A percentile compares a stretch with the other conserved stretches of the same genome.
These are phyloP conservation scores for Iberis pinnata DNA, from an alignment of 345 rosid species.

Conservation along the genomic window DNA sequence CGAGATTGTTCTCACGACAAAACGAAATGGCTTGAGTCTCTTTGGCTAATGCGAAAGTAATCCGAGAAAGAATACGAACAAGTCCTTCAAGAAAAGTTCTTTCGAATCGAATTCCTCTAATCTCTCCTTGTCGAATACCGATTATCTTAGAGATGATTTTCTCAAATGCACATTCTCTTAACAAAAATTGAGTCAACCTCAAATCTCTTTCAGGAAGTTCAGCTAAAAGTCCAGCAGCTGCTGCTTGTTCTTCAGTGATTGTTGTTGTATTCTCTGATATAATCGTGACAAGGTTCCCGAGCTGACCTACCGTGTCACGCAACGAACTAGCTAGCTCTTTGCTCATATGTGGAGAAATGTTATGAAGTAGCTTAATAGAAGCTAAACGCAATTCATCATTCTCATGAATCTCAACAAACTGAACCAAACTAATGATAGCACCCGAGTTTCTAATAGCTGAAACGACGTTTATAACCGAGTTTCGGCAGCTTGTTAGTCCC, in stretches of 20 bases:
- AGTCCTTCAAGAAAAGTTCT: constrained; percentile 79
- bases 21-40: constrained; percentile 56
- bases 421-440: constrained; percentile 89
- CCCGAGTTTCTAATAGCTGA: constrained; percentile 88
- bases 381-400: constrained; percentile 55
- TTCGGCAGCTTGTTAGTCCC: constrained; percentile 68
- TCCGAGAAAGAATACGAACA: constrained; percentile 62
- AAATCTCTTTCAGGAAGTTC: constrained; percentile 93
- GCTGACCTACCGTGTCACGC: constrained; percentile 79
- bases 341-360: constrained; percentile 76
- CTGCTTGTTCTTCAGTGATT: constrained; percentile 86
- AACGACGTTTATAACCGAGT: constrained; percentile 63
- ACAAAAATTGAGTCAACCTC: constrained; percentile 79
- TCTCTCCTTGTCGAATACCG: constrained; percentile 64
- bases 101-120: constrained; percentile 62
- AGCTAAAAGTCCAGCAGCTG: constrained; percentile 82
- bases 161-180: constrained; percentile 66
- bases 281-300: constrained; percentile 55
- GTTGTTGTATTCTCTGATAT: constrained; percentile 49
- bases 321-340: constrained; percentile 75
- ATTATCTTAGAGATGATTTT: constrained; percentile 45
- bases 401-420: constrained; percentile 68
- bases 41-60: constrained; percentile 65
- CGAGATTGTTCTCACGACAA: constrained; percentile 58
- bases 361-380: constrained; percentile 74